Conservation (phyloP, 257 asterid genomes). For the Plantago major region DNA sequence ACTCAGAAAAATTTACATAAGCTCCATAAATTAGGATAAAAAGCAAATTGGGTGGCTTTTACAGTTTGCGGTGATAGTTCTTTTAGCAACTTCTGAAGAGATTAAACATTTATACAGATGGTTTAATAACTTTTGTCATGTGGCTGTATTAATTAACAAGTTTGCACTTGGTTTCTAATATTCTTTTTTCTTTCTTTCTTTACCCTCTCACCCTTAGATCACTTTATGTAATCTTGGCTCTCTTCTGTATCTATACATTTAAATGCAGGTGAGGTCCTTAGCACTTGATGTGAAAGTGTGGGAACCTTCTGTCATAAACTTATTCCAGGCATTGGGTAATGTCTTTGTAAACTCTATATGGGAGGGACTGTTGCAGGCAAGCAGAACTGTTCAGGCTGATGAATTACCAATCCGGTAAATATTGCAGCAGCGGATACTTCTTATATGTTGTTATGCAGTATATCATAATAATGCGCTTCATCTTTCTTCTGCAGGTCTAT, state of each 20-base stretch:
- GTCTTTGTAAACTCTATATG: constrained; percentile 75
- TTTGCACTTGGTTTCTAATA: no score
- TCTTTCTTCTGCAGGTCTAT: constrained; percentile 44
- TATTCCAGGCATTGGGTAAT: constrained; percentile 84
- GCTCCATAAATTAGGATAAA: background rate
- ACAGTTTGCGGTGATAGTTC: no score
- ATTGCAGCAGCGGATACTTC: constrained; percentile 13
- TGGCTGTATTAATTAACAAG: no score
- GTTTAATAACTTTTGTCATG: no score
- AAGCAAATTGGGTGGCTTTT: no score
- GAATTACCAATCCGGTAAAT: constrained; percentile 79
- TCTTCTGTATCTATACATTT: background rate
- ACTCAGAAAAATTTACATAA: background rate
- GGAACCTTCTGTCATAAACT: constrained; percentile 73
- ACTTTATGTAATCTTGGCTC: background rate
- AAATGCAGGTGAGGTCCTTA: constrained; percentile 75
- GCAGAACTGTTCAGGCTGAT: constrained; percentile 78
- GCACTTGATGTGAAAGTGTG: constrained; percentile 86
- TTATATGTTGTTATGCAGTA: constrained; percentile 1
- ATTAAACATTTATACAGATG: no score
- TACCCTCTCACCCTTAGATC: background rate
- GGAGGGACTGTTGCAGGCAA: constrained; percentile 76
- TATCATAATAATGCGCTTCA: constrained; percentile 2
- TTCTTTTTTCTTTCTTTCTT: background rate
- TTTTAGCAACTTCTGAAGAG: no score